Evolutionary conservation across 805 yeast species (phyloP).

Genomic region (Nakazawaea sp.): DNA sequence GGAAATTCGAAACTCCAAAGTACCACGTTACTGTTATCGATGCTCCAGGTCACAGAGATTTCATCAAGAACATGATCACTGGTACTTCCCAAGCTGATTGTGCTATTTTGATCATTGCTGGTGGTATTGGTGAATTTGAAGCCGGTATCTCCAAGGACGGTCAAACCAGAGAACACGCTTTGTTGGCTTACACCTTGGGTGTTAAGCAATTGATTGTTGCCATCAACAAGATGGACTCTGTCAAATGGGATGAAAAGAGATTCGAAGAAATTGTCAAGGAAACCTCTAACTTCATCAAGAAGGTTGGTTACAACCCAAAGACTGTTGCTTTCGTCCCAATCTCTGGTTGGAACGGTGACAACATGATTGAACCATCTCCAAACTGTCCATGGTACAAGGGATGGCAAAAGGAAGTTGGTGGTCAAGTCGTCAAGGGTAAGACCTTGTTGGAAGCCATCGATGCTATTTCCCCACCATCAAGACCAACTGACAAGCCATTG

Average conservation of each 20-base stretch:
- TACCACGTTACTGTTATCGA: conserved; percentile 87
- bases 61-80: conserved; percentile 93
- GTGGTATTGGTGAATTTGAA: conserved; percentile 93
- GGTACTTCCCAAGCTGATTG: conserved; percentile 94
- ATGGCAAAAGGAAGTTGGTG: conserved; percentile 75
- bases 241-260: conserved; percentile 79
- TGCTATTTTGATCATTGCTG: conserved; percentile 85
- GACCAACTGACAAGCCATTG: conserved; percentile 84
- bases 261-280: conserved; percentile 73
- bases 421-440: conserved; percentile 70
- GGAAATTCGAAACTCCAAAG: conserved; percentile 90
- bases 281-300: conserved; percentile 73
- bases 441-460: conserved; percentile 83
- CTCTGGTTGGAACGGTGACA: conserved; percentile 91
- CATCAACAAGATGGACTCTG: conserved; percentile 93
- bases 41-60: conserved; percentile 96
- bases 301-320: conserved; percentile 81
- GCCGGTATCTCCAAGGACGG: conserved; percentile 94
- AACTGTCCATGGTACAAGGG: conserved; percentile 90
- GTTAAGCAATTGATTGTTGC: conserved; percentile 84
- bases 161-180: conserved; percentile 94
- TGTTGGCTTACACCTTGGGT: conserved; percentile 85
- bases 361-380: conserved; percentile 78
- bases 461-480: conserved; percentile 70
- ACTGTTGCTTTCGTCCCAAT: conserved; percentile 84